These are phyloP conservation scores for Fusarium sp. DNA, from an alignment of 2,329 filamentous ascomycete genomes.

Conservation along the genomic window DNA sequence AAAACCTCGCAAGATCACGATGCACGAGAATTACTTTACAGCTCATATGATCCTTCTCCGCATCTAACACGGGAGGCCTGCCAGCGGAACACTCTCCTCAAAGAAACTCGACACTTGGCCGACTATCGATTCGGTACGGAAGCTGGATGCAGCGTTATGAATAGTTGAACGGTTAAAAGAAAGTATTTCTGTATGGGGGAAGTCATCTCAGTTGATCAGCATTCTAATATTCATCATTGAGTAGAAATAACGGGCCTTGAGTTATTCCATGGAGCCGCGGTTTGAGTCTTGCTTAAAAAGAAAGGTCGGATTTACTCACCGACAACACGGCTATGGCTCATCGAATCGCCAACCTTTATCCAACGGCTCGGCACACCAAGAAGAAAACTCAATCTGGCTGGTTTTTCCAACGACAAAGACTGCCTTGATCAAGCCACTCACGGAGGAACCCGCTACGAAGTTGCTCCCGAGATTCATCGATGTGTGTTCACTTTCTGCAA, in stretches of 20 bases:
- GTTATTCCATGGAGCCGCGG: slow-evolving; percentile 13
- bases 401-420: slow-evolving; percentile 34
- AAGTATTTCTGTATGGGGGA: not conserved
- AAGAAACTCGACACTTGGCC: too few relatives aligned
- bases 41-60: too few relatives aligned
- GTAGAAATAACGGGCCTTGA: not conserved
- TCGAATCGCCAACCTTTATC: not conserved
- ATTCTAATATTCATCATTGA: slow-evolving; percentile 1
- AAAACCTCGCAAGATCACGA: too few relatives aligned
- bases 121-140: too few relatives aligned
- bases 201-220: slow-evolving; percentile 6
- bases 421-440: slow-evolving; percentile 4
- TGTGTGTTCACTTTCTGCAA: slow-evolving; percentile 28
- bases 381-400: slow-evolving; percentile 26
- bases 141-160: too few relatives aligned
- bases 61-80: too few relatives aligned
- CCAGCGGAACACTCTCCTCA: too few relatives aligned
- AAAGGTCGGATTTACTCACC: slow-evolving; percentile 23
- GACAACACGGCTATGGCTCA: slow-evolving; percentile 19
- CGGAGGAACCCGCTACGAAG: slow-evolving; percentile 2
- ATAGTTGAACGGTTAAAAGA: not conserved
- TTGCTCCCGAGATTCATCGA: too few relatives aligned
- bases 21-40: too few relatives aligned
- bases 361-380: slow-evolving; percentile 13
- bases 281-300: slow-evolving; percentile 4